A percentile compares a stretch with the other conserved stretches of the same genome.
Conservation (phyloP, 2,329 filamentous ascomycete genomes). For the Penicillium brevicompactum region DNA sequence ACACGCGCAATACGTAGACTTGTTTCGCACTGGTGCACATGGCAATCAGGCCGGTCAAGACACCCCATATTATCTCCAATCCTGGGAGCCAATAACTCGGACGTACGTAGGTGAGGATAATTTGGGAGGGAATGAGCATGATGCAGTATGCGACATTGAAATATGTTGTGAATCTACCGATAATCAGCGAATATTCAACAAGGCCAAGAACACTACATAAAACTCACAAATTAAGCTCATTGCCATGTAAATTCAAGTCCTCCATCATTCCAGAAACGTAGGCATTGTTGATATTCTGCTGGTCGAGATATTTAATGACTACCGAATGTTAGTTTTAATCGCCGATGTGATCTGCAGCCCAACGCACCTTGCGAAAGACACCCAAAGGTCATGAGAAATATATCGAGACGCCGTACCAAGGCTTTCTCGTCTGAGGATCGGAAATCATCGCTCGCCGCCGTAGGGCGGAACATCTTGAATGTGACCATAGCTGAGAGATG, state of each 20-base stretch:
- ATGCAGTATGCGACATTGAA: slow-evolving; percentile 45
- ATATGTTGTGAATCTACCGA: slow-evolving; percentile 39
- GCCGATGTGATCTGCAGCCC: not conserved
- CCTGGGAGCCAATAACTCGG: slow-evolving; percentile 33
- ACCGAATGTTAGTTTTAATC: not conserved
- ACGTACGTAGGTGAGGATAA: slow-evolving; percentile 42
- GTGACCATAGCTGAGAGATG: slow-evolving; percentile 11
- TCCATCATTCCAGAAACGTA: slow-evolving; percentile 32
- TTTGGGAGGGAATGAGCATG: slow-evolving; percentile 43
- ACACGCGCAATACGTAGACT: slow-evolving; percentile 32
- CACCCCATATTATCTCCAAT: slow-evolving; percentile 32
- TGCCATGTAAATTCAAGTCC: slow-evolving; percentile 23
- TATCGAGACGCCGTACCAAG: slow-evolving; percentile 41
- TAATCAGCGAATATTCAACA: not conserved
- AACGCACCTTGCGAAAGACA: slow-evolving; percentile 42
- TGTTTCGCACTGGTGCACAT: slow-evolving; percentile 32
- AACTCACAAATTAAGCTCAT: slow-evolving; percentile 26
- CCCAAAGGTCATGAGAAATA: slow-evolving; percentile 44
- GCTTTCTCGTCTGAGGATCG: slow-evolving; percentile 37
- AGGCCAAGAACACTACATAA: no score
- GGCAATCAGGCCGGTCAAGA: slow-evolving; percentile 33
- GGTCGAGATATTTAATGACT: slow-evolving; percentile 30
- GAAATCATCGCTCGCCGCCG: slow-evolving; percentile 9
- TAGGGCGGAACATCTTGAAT: slow-evolving; percentile 14
- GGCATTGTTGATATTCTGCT: slow-evolving; percentile 30